phyloP scores from a whole-genome alignment of 2,329 filamentous ascomycete genomes.

The Botrytis fragariae region DNA sequence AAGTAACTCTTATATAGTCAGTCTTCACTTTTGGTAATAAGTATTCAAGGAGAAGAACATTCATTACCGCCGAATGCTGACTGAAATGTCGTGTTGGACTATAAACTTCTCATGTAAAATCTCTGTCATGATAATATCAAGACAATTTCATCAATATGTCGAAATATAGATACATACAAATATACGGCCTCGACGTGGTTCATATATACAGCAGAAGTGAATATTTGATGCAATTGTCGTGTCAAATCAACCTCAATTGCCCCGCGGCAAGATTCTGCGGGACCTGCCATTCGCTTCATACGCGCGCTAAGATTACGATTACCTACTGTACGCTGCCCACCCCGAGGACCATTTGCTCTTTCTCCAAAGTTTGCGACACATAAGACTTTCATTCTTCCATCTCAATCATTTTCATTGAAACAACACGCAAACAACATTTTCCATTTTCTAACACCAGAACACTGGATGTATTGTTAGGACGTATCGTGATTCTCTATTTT shows the following conservation, averaged over 20 bases:
- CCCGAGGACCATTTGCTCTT: neutral
- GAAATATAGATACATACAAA: neutral
- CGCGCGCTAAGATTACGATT: neutral
- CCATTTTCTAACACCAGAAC: neutral
- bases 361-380: neutral
- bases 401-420: slow-evolving; percentile 9
- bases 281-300: neutral
- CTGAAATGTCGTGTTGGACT: neutral
- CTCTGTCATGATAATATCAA: neutral
- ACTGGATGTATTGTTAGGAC: neutral
- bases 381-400: slow-evolving; percentile 7
- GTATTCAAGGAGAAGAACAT: neutral
- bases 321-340: neutral
- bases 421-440: neutral
- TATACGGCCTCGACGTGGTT: neutral
- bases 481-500: slow-evolving; percentile 15
- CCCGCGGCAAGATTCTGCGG: neutral
- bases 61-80: neutral
- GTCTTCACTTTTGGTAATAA: neutral
- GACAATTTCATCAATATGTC: neutral
- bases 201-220: neutral
- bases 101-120: neutral
- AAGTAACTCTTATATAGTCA: neutral
- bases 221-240: neutral
- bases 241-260: neutral